phyloP scores from a whole-genome alignment of 805 yeast species.

The Candida arabinofermentans region DNA sequence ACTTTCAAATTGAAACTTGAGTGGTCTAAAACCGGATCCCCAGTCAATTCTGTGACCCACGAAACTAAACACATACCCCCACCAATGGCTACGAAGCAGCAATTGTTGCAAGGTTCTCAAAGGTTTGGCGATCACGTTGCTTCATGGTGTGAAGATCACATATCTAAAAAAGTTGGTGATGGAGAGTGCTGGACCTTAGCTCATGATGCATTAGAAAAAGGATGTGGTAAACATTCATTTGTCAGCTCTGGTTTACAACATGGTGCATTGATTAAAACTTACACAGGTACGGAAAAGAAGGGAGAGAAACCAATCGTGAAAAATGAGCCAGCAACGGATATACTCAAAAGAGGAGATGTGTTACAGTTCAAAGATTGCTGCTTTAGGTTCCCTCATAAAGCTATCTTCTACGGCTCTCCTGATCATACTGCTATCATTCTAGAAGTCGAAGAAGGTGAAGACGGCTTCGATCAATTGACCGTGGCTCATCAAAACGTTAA shows the following conservation, averaged over 20 bases:
- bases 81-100: slow-evolving; percentile 36
- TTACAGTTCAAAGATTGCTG: slow-evolving; percentile 42
- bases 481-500: slow-evolving; percentile 50
- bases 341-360: slow-evolving; percentile 51
- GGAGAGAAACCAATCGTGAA: slow-evolving; percentile 1
- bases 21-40: slow-evolving; percentile 35
- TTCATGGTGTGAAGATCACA: slow-evolving; percentile 47
- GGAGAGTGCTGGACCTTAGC: slow-evolving; percentile 67
- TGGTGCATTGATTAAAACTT: slow-evolving; percentile 35
- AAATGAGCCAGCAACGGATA: slow-evolving; percentile 33
- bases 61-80: slow-evolving; percentile 38
- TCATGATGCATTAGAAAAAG: slow-evolving; percentile 46
- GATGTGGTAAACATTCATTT: slow-evolving; percentile 57
- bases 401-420: slow-evolving; percentile 45
- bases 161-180: slow-evolving; percentile 45
- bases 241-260: slow-evolving; percentile 44
- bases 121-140: slow-evolving; percentile 51
- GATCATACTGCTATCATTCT: slow-evolving; percentile 46
- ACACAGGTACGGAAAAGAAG: slow-evolving; percentile 17
- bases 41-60: slow-evolving; percentile 25
- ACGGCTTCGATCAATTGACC: slow-evolving; percentile 22
- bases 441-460: slow-evolving; percentile 29
- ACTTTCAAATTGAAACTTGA: slow-evolving; percentile 31
- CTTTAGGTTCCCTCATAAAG: slow-evolving; percentile 34
- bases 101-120: slow-evolving; percentile 31